phyloP scores from a whole-genome alignment of 1,139 yeast genomes.

The Candida mesenterica region DNA sequence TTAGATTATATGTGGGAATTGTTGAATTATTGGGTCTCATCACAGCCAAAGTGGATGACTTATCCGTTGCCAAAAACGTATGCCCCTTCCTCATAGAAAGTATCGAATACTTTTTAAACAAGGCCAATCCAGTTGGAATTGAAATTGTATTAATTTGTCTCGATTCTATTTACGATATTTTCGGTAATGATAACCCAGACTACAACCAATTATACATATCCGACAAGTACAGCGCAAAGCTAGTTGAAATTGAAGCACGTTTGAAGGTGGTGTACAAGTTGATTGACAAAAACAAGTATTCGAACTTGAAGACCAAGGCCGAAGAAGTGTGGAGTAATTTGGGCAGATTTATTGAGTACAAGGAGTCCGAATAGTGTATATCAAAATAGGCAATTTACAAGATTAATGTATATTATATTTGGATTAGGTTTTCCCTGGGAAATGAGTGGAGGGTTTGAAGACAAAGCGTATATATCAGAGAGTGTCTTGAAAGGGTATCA shows the following conservation, averaged over 20 bases:
- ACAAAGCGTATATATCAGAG: not conserved
- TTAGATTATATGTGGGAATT: conserved; percentile 28
- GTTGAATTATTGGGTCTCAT: conserved; percentile 57
- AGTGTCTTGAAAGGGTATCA: no score
- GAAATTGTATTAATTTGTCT: conserved; percentile 58
- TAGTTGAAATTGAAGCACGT: conserved; percentile 46
- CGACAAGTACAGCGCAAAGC: conserved; percentile 39
- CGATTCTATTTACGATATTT: conserved; percentile 71
- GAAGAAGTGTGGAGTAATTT: conserved; percentile 69
- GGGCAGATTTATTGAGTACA: conserved; percentile 76
- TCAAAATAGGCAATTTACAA: not conserved
- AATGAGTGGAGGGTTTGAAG: not conserved
- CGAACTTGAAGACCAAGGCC: conserved; percentile 58
- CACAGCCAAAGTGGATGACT: conserved; percentile 49
- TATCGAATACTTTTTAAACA: conserved; percentile 19
- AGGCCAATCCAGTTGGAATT: conserved; percentile 20
- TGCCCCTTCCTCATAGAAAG: conserved; percentile 46
- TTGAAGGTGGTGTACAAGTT: conserved; percentile 55
- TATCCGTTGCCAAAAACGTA: conserved; percentile 44
- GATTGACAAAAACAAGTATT: conserved; percentile 65
- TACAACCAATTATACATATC: conserved; percentile 50
- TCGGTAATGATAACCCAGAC: conserved; percentile 61
- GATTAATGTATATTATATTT: not conserved
- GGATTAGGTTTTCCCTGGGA: not conserved
- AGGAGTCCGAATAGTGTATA: conserved; percentile 22